These are phyloP conservation scores for Coemansia sp. DNA, from an alignment of 192 early-diverging fungal species.

Conservation along the genomic window DNA sequence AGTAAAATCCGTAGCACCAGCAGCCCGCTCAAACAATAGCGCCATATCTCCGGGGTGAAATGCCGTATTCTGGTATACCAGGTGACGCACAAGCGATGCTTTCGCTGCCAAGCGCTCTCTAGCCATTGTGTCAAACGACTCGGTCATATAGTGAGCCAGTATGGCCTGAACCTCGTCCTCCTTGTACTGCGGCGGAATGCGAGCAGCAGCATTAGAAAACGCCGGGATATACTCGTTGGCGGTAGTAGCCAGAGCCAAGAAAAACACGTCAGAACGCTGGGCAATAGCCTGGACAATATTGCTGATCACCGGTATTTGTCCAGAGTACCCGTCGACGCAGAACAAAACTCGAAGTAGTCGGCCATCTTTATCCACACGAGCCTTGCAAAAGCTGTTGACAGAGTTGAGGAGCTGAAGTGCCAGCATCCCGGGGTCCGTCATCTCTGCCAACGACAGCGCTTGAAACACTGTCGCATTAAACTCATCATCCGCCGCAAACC, in stretches of 20 bases:
- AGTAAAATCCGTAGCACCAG: background rate
- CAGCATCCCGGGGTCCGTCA: background rate
- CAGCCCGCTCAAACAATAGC: background rate
- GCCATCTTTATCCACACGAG: background rate
- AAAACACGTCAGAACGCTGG: background rate
- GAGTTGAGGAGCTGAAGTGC: background rate
- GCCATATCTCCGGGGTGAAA: slow-evolving; percentile 10
- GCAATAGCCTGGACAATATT: background rate
- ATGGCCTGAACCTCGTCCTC: background rate
- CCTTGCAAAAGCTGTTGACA: background rate
- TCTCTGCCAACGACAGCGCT: background rate
- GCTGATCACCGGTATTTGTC: background rate
- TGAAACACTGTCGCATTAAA: background rate
- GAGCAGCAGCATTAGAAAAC: background rate
- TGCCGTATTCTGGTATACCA: background rate
- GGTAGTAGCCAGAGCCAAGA: background rate
- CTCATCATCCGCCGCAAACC: background rate
- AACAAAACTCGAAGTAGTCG: background rate
- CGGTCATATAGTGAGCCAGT: background rate
- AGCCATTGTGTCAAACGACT: background rate
- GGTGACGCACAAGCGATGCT: background rate
- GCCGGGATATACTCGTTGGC: background rate
- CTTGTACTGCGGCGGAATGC: background rate
- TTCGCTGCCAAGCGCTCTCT: background rate
- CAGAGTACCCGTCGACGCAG: slow-evolving; percentile 2